Evolutionary conservation across 352 stramenopile species (phyloP).

Genomic region (Phytopythium litorale): DNA sequence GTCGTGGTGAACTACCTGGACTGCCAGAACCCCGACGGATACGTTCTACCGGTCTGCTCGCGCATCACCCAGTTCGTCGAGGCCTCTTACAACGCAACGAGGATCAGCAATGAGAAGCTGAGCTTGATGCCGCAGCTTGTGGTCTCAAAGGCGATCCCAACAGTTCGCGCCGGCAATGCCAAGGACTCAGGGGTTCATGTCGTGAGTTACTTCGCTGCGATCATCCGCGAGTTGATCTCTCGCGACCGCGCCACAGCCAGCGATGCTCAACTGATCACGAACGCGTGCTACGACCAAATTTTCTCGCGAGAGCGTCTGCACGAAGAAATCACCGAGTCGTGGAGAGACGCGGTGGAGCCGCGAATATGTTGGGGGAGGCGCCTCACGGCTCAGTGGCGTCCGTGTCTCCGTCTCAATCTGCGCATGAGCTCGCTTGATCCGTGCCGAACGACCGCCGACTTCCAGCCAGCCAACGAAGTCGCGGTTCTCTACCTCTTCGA

Average conservation of each 20-base stretch:
- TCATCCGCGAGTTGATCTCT: background rate
- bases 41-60: background rate
- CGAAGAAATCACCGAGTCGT: background rate
- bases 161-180: background rate
- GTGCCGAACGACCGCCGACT: background rate
- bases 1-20: conserved; percentile 3
- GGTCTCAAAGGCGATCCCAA: conserved; percentile 1
- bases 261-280: background rate
- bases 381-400: background rate
- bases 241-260: background rate
- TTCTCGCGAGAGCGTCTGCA: background rate
- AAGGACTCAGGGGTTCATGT: background rate
- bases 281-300: background rate
- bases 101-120: background rate
- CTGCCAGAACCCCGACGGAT: background rate
- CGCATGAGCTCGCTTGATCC: background rate
- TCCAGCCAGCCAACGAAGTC: background rate
- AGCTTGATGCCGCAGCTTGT: background rate
- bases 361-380: background rate
- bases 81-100: background rate
- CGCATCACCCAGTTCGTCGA: conserved; percentile 1
- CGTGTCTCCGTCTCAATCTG: background rate
- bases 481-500: background rate
- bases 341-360: background rate
- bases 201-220: conserved; percentile 1